phyloP scores from a whole-genome alignment of 2,329 filamentous ascomycete species.

The Cladophialophora chaetospira region DNA sequence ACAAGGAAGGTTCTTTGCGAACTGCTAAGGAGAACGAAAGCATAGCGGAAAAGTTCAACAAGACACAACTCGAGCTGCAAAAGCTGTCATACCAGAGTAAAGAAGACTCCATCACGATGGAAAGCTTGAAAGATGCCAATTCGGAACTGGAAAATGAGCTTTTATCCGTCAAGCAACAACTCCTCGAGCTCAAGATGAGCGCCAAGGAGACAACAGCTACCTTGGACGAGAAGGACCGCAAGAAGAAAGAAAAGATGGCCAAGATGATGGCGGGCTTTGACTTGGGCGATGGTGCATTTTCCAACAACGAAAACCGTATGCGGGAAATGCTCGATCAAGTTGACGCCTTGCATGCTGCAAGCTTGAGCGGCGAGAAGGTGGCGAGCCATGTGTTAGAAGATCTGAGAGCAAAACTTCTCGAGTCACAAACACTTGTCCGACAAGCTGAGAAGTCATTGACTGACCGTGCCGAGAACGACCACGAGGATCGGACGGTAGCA shows the following conservation, averaged over 20 bases:
- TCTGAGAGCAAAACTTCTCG: conserved; percentile 75
- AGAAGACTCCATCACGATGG: conserved; percentile 96
- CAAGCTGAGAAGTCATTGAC: conserved; percentile 88
- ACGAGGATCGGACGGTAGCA: conserved; percentile 67
- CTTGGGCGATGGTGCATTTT: conserved; percentile 87
- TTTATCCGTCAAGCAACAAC: conserved; percentile 89
- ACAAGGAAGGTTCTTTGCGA: conserved; percentile 84
- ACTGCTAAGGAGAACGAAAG: conserved; percentile 88
- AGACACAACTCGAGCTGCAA: conserved; percentile 95
- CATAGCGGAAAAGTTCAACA: conserved; percentile 81
- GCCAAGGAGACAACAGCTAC: conserved; percentile 90
- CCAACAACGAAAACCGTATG: conserved; percentile 85
- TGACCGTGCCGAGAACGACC: conserved; percentile 66
- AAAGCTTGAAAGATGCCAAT: conserved; percentile 94
- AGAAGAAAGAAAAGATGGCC: conserved; percentile 98
- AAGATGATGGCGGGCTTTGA: conserved; percentile 99
- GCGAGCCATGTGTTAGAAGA: conserved; percentile 78
- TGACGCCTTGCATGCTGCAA: conserved; percentile 75
- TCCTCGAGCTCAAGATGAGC: conserved; percentile 94
- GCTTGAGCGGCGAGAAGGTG: conserved; percentile 74
- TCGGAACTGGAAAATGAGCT: conserved; percentile 86
- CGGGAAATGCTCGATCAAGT: conserved; percentile 81
- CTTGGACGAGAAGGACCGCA: conserved; percentile 95
- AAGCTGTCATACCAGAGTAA: conserved; percentile 94
- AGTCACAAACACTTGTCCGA: conserved; percentile 88